These are phyloP conservation scores for Neltuma alba DNA, from an alignment of 306 rosid species.

Conservation along the genomic window DNA sequence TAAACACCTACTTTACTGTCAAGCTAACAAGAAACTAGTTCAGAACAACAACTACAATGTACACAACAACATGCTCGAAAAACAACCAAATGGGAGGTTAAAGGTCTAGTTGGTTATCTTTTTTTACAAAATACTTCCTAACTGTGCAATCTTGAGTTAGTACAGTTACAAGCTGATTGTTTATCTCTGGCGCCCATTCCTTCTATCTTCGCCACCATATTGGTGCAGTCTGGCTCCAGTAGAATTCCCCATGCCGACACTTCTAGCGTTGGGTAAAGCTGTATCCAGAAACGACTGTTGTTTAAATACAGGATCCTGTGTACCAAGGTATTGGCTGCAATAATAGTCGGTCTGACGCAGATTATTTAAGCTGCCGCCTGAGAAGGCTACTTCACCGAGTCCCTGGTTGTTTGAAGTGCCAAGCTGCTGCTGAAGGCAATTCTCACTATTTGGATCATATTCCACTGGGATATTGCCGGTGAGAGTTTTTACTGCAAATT, in stretches of 20 bases:
- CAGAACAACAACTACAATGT: constrained; percentile 20
- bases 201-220: constrained; percentile 44
- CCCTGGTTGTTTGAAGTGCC: constrained; percentile 44
- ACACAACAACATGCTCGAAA: constrained; percentile 20
- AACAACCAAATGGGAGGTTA: constrained; percentile 30
- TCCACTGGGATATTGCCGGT: constrained; percentile 63
- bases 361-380: constrained; percentile 37
- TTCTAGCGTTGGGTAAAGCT: constrained; percentile 29
- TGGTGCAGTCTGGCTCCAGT: constrained; percentile 41
- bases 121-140: constrained; percentile 30
- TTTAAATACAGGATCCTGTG: constrained; percentile 38
- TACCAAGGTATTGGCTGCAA: constrained; percentile 35
- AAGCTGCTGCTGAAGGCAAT: constrained; percentile 54
- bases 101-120: constrained; percentile 19
- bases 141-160: constrained; percentile 44
- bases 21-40: constrained; percentile 28
- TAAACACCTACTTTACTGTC: constrained; percentile 24
- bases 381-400: constrained; percentile 37
- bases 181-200: constrained; percentile 46
- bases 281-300: constrained; percentile 46
- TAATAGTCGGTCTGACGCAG: constrained; percentile 35
- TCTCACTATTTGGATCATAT: constrained; percentile 49
- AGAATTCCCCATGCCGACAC: constrained; percentile 42
- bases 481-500: constrained; percentile 78
- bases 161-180: constrained; percentile 31